These are phyloP conservation scores for Monosporascus sp. DNA, from an alignment of 2,329 filamentous ascomycete genomes.

Conservation along the genomic window DNA sequence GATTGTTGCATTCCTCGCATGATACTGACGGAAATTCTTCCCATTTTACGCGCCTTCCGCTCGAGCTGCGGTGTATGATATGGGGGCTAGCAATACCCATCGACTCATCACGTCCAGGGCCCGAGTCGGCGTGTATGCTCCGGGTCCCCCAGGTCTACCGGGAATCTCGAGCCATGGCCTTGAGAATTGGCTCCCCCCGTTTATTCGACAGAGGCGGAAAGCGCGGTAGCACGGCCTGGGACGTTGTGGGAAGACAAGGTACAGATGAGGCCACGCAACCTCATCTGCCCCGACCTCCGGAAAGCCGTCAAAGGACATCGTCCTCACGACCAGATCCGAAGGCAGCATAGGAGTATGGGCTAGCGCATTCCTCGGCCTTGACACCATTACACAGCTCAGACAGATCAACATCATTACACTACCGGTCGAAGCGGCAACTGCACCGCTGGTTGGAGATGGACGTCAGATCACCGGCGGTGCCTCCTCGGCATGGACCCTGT, in stretches of 20 bases:
- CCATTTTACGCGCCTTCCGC: background rate
- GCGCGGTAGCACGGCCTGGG: background rate
- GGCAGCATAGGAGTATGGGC: background rate
- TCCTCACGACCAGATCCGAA: background rate
- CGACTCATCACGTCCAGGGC: background rate
- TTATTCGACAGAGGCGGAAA: background rate
- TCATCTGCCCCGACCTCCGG: background rate
- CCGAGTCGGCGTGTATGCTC: background rate
- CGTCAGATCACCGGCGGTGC: background rate
- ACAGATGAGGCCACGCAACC: background rate
- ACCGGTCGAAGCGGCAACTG: background rate
- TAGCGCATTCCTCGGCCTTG: background rate
- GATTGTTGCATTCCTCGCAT: no score
- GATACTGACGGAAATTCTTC: background rate
- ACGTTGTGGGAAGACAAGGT: background rate
- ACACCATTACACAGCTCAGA: background rate
- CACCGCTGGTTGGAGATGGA: background rate
- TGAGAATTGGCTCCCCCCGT: background rate
- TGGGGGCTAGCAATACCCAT: background rate
- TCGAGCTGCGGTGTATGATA: background rate
- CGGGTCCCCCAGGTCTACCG: background rate
- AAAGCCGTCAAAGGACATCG: background rate
- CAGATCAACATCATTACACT: background rate
- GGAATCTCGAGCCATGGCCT: background rate
- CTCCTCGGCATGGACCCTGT: background rate